phyloP scores from a whole-genome alignment of 2,329 filamentous ascomycete species.

The Colletotrichum higginsianum region DNA sequence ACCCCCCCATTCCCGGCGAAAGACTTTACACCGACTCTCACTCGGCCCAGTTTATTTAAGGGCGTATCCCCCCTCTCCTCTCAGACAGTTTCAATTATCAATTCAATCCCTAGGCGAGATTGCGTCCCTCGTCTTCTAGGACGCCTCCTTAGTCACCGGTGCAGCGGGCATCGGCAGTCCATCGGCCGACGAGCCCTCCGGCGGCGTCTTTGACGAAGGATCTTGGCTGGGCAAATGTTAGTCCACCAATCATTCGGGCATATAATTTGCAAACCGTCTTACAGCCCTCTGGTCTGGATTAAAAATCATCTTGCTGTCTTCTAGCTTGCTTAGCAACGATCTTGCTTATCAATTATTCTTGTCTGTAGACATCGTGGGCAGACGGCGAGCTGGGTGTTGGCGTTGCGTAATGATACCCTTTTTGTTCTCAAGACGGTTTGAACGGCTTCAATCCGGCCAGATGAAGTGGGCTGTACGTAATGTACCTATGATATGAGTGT shows the following conservation, averaged over 20 bases:
- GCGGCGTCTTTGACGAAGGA: background rate
- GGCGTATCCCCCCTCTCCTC: too few species aligned
- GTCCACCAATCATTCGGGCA: constrained; percentile 25
- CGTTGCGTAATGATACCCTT: background rate
- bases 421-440: background rate
- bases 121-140: background rate
- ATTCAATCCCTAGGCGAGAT: too few species aligned
- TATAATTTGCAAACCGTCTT: too few species aligned
- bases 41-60: background rate
- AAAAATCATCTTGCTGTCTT: background rate
- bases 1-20: too few species aligned
- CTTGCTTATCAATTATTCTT: too few species aligned
- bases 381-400: too few species aligned
- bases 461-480: constrained; percentile 47
- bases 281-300: background rate
- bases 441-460: constrained; percentile 47
- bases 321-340: background rate
- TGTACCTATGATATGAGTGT: constrained; percentile 48
- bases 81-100: too few species aligned
- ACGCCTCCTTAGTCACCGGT: background rate
- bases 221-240: constrained; percentile 3
- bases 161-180: constrained; percentile 26
- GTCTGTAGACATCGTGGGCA: too few species aligned
- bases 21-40: background rate
- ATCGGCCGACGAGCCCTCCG: background rate